Percentiles rank a stretch among this genome's conserved stretches.
Conservation (phyloP, 345 rosid species). For the Camelina hispida region DNA sequence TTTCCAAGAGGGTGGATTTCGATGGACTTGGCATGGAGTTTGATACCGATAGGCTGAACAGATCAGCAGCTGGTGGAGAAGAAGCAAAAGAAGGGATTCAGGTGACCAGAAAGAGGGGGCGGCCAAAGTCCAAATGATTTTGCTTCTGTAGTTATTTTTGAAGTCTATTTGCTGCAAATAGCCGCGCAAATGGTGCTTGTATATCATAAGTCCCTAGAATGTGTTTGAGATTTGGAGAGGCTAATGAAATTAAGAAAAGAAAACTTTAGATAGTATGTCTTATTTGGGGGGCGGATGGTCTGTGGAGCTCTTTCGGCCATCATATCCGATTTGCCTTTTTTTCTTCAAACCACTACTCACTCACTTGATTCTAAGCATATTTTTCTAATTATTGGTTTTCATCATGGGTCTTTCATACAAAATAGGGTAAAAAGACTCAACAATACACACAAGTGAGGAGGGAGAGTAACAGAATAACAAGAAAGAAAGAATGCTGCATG, state of each 20-base stretch:
- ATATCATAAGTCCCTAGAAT: constrained; percentile 7
- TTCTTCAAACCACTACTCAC: background rate
- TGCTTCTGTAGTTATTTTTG: constrained; percentile 4
- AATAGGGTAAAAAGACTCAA: constrained; percentile 25
- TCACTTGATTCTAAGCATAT: constrained; percentile 1
- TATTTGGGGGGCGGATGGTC: background rate
- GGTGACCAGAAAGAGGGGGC: constrained; percentile 38
- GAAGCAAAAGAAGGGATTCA: constrained; percentile 25
- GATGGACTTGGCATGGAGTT: constrained; percentile 13
- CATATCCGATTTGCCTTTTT: constrained; percentile 15
- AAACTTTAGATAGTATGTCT: background rate
- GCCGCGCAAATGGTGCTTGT: background rate
- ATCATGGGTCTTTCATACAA: constrained; percentile 32
- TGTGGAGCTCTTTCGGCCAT: background rate
- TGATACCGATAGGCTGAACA: background rate
- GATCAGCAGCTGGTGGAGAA: constrained; percentile 7
- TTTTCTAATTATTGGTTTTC: constrained; percentile 37
- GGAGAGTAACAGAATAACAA: constrained; percentile 20
- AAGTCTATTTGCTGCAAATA: background rate
- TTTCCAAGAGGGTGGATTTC: constrained; percentile 15
- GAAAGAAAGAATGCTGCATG: constrained; percentile 9
- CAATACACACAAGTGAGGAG: constrained; percentile 1
- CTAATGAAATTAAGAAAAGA: background rate
- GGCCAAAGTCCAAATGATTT: constrained; percentile 39
- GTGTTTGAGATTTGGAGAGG: background rate